Percentiles rank a stretch among this genome's conserved stretches.
These are phyloP conservation scores for Russula sp. DNA, from an alignment of 768 basidiomycete species.

Conservation along the genomic window DNA sequence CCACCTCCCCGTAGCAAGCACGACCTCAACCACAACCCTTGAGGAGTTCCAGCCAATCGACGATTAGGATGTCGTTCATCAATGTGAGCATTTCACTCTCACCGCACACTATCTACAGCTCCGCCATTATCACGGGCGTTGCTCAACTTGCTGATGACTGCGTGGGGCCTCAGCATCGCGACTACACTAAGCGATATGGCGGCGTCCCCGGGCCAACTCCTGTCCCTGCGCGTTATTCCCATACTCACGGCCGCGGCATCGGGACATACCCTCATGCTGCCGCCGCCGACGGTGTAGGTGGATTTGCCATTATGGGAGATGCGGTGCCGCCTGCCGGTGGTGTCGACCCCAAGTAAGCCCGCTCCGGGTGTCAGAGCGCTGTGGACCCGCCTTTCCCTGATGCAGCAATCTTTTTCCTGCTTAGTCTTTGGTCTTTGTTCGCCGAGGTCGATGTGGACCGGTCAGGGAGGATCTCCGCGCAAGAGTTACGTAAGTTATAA, in stretches of 20 bases:
- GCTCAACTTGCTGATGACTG: neutral
- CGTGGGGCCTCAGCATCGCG: neutral
- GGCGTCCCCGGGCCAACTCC: neutral
- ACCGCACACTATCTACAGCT: neutral
- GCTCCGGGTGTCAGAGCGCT: too few relatives aligned
- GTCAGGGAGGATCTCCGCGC: conserved; percentile 59
- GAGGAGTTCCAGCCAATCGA: neutral
- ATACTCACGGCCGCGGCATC: neutral
- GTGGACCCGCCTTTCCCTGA: neutral
- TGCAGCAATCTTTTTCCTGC: neutral
- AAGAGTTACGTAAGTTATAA: conserved; percentile 59
- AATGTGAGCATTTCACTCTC: neutral
- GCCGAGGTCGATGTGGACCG: conserved; percentile 60
- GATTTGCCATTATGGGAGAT: conserved; percentile 29
- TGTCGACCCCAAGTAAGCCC: conserved; percentile 66
- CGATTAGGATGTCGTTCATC: neutral
- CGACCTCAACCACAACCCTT: neutral
- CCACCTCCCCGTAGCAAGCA: neutral
- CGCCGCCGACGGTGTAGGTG: conserved; percentile 31
- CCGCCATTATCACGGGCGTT: neutral
- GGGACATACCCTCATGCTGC: neutral
- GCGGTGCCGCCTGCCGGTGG: conserved; percentile 56
- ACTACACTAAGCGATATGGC: neutral
- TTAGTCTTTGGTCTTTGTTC: conserved; percentile 72
- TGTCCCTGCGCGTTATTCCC: neutral